Base-by-base conservation (phyloP, 805 yeast species). In the Barnettozyma populi region DNA sequence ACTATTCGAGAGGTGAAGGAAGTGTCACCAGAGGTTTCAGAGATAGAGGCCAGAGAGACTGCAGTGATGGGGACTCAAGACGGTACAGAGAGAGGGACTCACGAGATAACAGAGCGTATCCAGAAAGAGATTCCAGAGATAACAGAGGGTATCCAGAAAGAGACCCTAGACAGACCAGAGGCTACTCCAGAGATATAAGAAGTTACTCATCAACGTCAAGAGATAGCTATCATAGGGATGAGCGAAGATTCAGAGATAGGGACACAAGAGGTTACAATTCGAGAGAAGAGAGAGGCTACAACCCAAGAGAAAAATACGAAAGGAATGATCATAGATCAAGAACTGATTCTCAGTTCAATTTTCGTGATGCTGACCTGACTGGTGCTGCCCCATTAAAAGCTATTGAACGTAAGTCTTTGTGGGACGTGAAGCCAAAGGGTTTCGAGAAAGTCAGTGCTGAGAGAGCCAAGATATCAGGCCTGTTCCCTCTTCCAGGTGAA, bases 381-480 rank as follows among this genome's bases (percentile, higher is more conserved):
- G 60, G 64, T 19, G 76, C 73, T 0, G 61, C 69, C 0, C 71
- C 83, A 0, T 64, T 87, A 27, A 75, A 78, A 38, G 68, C 76
- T 40, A 62, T 86, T n/a, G 67, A 68, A 42, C 68, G 82, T 11
- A 57, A 66, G 11, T 72, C 87, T 0, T 66, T 71, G 43, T 88
- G 95, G 95, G 94, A 87, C 44, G 68, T 76, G 21, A 72, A 74
- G 31, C 90, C 95, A 1, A 71, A 72, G 51, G 92, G 88, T 0
- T 84, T 84, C 60, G 94, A 86, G 57, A 75, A 77, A 7, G 80
- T 85, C 1, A 75, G 86, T 2, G 85, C 94, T 0, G 86, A 82
- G 51, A 71, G 84, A 50, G 95, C 94, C 6, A 89, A 88, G 57
- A 67, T 85, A 16, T 77, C 88, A 1, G 96, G 96, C 0, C 63